Evolutionary conservation across 768 basidiomycete genomes (phyloP).

Genomic region (Krasilnikovozyma curviuscula): DNA sequence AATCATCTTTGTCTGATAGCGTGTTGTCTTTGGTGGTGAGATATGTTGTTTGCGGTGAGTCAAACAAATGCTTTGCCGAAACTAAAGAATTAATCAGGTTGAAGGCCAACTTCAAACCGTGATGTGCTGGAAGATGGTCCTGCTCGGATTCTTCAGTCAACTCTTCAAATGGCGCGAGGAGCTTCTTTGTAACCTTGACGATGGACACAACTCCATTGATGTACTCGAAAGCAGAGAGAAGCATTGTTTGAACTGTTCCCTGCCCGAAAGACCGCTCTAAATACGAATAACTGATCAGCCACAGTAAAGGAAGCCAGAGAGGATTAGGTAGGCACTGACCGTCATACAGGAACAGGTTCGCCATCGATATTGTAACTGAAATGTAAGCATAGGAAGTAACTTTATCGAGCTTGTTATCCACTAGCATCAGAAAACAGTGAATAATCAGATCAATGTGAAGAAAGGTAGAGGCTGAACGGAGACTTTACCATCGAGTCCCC

Average conservation of each 20-base stretch:
- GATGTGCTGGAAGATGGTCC: constrained; percentile 54
- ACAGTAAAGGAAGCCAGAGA: background rate
- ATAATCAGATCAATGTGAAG: background rate
- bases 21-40: constrained; percentile 57
- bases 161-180: constrained; percentile 43
- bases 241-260: constrained; percentile 59
- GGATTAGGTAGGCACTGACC: constrained; percentile 29
- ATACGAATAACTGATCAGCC: constrained; percentile 4
- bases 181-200: constrained; percentile 38
- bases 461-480: background rate
- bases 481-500: constrained; percentile 36
- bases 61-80: constrained; percentile 59
- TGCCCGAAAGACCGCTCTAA: constrained; percentile 50
- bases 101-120: constrained; percentile 61
- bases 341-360: constrained; percentile 39
- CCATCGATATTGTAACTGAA: too few species aligned
- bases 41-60: constrained; percentile 61
- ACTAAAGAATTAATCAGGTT: constrained; percentile 57
- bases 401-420: background rate
- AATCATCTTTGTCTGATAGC: constrained; percentile 56
- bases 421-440: background rate
- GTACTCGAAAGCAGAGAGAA: constrained; percentile 54
- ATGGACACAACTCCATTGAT: constrained; percentile 50
- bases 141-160: constrained; percentile 41
- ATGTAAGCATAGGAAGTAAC: constrained; percentile 23